Percentiles rank a stretch among this genome's conserved stretches.
Evolutionary conservation across 192 early-diverging fungal species (phyloP).

Genomic region (Pecoramyces ruminantium): DNA sequence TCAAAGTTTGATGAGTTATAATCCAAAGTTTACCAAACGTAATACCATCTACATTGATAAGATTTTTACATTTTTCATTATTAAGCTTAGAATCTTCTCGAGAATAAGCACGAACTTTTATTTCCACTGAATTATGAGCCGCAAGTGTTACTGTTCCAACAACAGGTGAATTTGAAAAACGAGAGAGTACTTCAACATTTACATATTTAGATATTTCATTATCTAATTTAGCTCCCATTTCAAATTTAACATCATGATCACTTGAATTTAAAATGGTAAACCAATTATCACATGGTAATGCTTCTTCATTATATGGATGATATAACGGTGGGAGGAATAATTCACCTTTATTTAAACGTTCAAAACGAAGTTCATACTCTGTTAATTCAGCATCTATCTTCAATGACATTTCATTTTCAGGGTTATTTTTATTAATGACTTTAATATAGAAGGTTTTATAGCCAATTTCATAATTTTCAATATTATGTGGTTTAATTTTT

Average conservation of each 20-base stretch:
- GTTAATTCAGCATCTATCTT: slow-evolving; percentile 38
- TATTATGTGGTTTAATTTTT: slow-evolving; percentile 37
- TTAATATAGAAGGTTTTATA: slow-evolving; percentile 23
- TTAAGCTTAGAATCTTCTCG: slow-evolving; percentile 42
- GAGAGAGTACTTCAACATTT: slow-evolving; percentile 52
- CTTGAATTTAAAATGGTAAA: slow-evolving; percentile 60
- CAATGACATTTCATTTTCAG: slow-evolving; percentile 29
- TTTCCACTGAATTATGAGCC: slow-evolving; percentile 48
- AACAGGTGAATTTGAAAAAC: slow-evolving; percentile 67
- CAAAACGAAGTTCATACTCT: slow-evolving; percentile 53
- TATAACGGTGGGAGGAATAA: slow-evolving; percentile 52
- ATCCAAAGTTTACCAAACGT: slow-evolving; percentile 53
- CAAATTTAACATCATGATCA: slow-evolving; percentile 62
- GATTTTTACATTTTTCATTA: slow-evolving; percentile 17
- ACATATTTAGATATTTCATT: slow-evolving; percentile 43
- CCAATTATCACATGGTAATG: slow-evolving; percentile 58
- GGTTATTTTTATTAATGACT: slow-evolving; percentile 49
- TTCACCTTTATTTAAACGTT: slow-evolving; percentile 44
- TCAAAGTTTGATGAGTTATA: slow-evolving; percentile 10
- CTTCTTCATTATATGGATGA: slow-evolving; percentile 38
- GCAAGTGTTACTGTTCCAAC: slow-evolving; percentile 44
- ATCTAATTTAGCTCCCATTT: slow-evolving; percentile 44
- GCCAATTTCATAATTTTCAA: slow-evolving; percentile 30
- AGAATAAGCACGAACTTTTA: slow-evolving; percentile 41
- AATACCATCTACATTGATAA: slow-evolving; percentile 42